Base-by-base conservation (phyloP, 257 asterid genomes). In the Handroanthus guayacan region DNA sequence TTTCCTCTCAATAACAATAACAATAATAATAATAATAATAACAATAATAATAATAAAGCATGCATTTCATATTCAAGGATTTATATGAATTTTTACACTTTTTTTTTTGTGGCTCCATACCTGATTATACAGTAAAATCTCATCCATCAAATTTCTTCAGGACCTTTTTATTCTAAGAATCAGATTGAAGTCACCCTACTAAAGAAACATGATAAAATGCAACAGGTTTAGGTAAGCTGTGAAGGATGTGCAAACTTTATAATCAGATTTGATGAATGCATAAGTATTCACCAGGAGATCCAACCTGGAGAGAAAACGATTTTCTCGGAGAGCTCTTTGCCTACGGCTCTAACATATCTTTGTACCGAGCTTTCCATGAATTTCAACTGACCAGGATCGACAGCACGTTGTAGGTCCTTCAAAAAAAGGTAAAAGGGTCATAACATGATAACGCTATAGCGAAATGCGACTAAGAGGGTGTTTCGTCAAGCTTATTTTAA, bases 251-350 rank as follows among this genome's bases (percentile, higher is more conserved):
- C 80, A 62, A 43, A 75, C 83, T 62, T 45, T 62, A 57, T n/a
- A 66, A 55, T 43, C n/a, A 62, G 64, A 56, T 62, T 52, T 61
- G 76, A 77, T n/a, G 71, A 55, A 61, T 18, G 38, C 31, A 16
- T 8, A 61, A 11, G 44, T 44, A 13, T 58, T 18, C n/a, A 18
- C 38, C 60, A 60, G 36, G 18, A 72, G 41, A 79, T 90, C 92
- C 92, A 93, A 39, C 85, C 89, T 9, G 82, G 82, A 4, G 85
- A 84, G 87, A 86, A 93, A 56, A 89, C 96, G 94, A 93, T 91
- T 75, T 86, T 82, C 82, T 86, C 82, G 18, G 97, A 85, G 61
- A 95, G 99, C 76, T 93, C 97, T 3, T 78, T 66, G 51, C 99
- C 98, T 79, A 93, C 97, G 58, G 75, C 93, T 67, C 76, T 83